Percentiles rank a stretch among this genome's conserved stretches.
Conservation (phyloP, 805 yeast species). For the Sugiyamaella smithiae region DNA sequence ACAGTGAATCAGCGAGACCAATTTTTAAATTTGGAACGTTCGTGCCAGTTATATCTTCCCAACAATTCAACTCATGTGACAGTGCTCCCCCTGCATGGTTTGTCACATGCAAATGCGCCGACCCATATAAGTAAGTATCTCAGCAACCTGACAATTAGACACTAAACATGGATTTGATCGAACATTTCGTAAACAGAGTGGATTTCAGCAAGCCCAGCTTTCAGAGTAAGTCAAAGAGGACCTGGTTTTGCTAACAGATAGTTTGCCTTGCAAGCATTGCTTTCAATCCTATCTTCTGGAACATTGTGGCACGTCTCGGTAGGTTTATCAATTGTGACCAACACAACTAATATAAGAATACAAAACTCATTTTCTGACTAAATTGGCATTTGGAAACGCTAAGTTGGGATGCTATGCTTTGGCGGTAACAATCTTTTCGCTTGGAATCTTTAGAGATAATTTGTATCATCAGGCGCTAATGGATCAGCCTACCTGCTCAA, state of each 20-base stretch:
- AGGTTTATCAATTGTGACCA: conserved; percentile 18
- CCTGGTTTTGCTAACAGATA: conserved; percentile 8
- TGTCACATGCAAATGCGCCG: neutral
- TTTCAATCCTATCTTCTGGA: conserved; percentile 96
- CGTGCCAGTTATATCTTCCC: neutral
- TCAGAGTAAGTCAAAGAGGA: conserved; percentile 7
- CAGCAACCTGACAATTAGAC: neutral
- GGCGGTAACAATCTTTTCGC: conserved; percentile 77
- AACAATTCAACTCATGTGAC: conserved; percentile 9
- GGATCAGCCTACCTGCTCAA: conserved; percentile 64
- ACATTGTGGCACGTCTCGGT: conserved; percentile 74
- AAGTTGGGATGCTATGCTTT: conserved; percentile 78
- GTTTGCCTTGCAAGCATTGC: conserved; percentile 65
- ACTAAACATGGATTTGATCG: neutral
- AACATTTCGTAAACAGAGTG: neutral
- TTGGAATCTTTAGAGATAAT: conserved; percentile 81
- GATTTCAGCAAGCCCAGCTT: conserved; percentile 18
- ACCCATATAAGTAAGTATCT: neutral
- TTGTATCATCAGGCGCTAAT: conserved; percentile 65
- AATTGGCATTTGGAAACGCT: conserved; percentile 61
- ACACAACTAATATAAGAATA: conserved; percentile 49
- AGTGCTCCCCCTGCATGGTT: neutral
- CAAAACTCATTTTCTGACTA: conserved; percentile 71
- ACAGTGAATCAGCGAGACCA: too few relatives aligned
- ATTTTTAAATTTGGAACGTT: too few relatives aligned